These are phyloP conservation scores for Alisma plantagoaquatica DNA, from an alignment of 106 monocot genomes.

Conservation along the genomic window DNA sequence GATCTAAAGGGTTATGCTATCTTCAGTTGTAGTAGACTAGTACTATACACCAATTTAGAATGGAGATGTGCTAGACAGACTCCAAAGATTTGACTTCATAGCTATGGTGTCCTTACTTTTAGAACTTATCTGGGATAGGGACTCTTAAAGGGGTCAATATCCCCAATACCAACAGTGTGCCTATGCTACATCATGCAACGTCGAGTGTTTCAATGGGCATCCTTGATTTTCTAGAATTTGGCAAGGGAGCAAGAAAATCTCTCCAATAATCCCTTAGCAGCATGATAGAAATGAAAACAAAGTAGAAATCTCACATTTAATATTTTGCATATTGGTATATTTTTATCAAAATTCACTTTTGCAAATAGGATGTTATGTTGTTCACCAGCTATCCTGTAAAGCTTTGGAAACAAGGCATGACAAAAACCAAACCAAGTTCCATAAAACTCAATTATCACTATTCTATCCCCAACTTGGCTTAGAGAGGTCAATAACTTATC, in stretches of 20 bases:
- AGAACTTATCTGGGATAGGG: too few relatives aligned
- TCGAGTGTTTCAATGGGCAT: too few relatives aligned
- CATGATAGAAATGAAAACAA: constrained; percentile 12
- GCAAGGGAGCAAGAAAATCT: constrained; percentile 7
- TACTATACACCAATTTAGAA: too few relatives aligned
- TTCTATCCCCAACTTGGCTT: constrained; percentile 66
- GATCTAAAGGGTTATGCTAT: too few relatives aligned
- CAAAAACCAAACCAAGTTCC: constrained; percentile 99
- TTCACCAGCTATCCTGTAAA: constrained; percentile 6
- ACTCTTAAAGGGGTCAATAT: too few relatives aligned
- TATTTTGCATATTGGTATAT: constrained; percentile 7
- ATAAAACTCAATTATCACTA: constrained; percentile 94
- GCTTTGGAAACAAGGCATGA: constrained; percentile 75
- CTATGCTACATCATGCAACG: too few relatives aligned
- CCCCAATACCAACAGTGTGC: too few relatives aligned
- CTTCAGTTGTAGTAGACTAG: too few relatives aligned
- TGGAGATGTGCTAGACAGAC: too few relatives aligned
- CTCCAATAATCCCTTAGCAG: constrained; percentile 5
- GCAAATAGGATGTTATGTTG: background rate
- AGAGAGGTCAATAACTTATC: constrained; percentile 66
- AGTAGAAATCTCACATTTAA: constrained; percentile 7
- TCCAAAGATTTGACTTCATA: too few relatives aligned
- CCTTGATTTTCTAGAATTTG: too few relatives aligned
- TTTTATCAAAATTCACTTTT: constrained; percentile 7
- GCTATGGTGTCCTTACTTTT: too few relatives aligned